phyloP scores from a whole-genome alignment of 2,329 filamentous ascomycete genomes.

The Sclerotinia spermophila region DNA sequence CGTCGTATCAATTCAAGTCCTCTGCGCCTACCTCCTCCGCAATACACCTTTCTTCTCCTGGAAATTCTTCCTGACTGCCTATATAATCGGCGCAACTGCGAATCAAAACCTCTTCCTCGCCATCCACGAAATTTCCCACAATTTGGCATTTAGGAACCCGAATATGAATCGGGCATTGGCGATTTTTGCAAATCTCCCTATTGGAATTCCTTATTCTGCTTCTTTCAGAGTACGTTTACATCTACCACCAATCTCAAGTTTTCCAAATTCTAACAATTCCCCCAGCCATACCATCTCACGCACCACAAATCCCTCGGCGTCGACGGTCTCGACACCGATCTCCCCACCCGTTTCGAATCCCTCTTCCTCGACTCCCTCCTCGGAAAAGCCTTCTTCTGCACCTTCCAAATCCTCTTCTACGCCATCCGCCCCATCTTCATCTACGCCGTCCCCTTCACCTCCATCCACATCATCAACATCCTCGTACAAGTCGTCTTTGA shows the following conservation, averaged over 20 bases:
- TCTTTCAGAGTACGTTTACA: conserved; percentile 72
- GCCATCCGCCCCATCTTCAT: conserved; percentile 93
- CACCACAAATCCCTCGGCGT: conserved; percentile 99
- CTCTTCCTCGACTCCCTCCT: conserved; percentile 90
- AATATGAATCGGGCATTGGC: conserved; percentile 80
- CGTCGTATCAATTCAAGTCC: conserved; percentile 79
- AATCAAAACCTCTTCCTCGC: conserved; percentile 99
- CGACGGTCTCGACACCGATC: conserved; percentile 91
- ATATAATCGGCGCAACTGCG: conserved; percentile 86
- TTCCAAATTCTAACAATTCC: conserved; percentile 27
- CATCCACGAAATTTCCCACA: conserved; percentile 98
- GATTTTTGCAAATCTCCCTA: conserved; percentile 91
- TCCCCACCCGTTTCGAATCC: conserved; percentile 88
- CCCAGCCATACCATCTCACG: conserved; percentile 88
- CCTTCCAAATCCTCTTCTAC: conserved; percentile 99
- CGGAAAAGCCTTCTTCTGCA: conserved; percentile 98
- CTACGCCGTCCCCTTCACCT: conserved; percentile 83
- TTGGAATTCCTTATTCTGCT: conserved; percentile 92
- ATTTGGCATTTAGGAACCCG: conserved; percentile 83
- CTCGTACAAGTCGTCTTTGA: conserved; percentile 75
- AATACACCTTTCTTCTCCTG: conserved; percentile 76
- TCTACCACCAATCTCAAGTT: not conserved
- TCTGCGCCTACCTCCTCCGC: conserved; percentile 72
- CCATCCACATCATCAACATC: conserved; percentile 81
- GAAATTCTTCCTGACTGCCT: conserved; percentile 82